Evolutionary conservation across 2,329 filamentous ascomycete genomes (phyloP), one percentile per base, ranked within the genome.

Genomic region (Reticulascus tulasneorum): DNA sequence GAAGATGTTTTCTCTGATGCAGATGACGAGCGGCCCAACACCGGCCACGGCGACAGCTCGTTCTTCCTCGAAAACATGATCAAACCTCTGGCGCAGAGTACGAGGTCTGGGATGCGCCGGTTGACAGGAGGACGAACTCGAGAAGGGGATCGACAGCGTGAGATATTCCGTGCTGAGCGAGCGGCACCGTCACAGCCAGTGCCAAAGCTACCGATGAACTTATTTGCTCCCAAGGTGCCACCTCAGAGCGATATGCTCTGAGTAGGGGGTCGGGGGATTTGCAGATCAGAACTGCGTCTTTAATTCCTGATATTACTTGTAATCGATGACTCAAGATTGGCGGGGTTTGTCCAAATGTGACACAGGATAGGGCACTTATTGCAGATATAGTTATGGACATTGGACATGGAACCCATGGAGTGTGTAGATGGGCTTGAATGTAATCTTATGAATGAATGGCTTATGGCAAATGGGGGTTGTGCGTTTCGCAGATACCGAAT

Each of bases 1-100:
- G 82, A 86, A 26, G 86, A 85, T 33, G 73, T 84, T 0, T 83
- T 91, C 48, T 94, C 87, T 0, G 91, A 96, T 47, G 80, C 80
- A 11, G 85, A 89, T 56, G 66, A 80, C 49, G 66, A 80, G 58
- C 46, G 71, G 51, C 61, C 61, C 5, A 60, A 54, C 25, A 59
- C 56, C 15, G 59, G 55, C 15, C 52, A 61, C 15, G 56, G 58
- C 10, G 67, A 72, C 25, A 59, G 64, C 13, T 73, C 70, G 0
- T 79, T 77, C 54, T 73, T 73, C 40, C 58, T 76, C 17, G 78
- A 82, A 47, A 77, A 68, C 37, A 79, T 81, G 66, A 73, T 82
- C 45, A 75, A 72, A 42, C 75, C 77, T 1, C 59, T 76, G 6
- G 66, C 73, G 21, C 71, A 79, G 38, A 68, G 72, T 26, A 77